Conservation (phyloP, 441 rosid species). For the Eutrema salsugineum region DNA sequence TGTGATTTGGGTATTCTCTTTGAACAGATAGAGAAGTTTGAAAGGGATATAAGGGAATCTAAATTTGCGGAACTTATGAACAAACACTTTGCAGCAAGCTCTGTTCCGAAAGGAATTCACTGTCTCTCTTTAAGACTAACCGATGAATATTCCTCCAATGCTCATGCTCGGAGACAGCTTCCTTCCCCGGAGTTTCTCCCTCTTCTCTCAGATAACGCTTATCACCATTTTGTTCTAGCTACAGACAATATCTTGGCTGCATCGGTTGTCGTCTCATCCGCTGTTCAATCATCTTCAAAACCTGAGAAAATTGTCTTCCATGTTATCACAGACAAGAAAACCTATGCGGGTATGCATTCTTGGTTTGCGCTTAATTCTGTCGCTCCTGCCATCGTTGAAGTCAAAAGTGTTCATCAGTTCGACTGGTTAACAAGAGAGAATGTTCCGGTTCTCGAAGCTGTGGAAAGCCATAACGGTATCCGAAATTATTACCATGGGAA, state of each 20-base stretch:
- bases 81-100: conserved; percentile 96
- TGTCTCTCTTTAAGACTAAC: conserved; percentile 88
- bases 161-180: conserved; percentile 91
- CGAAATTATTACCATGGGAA: conserved; percentile 91
- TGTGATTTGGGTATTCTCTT: not conserved
- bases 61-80: conserved; percentile 87
- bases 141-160: conserved; percentile 94
- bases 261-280: conserved; percentile 86
- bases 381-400: conserved; percentile 86
- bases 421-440: conserved; percentile 96
- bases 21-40: conserved; percentile 80
- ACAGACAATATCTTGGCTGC: conserved; percentile 97
- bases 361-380: conserved; percentile 90
- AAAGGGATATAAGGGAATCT: conserved; percentile 81
- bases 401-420: conserved; percentile 93
- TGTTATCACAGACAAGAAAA: conserved; percentile 94
- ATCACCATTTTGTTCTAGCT: conserved; percentile 75
- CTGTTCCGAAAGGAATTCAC: conserved; percentile 90
- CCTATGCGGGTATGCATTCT: conserved; percentile 97
- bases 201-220: conserved; percentile 79
- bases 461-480: conserved; percentile 71
- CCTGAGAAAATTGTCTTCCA: conserved; percentile 93
- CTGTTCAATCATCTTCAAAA: conserved; percentile 66
- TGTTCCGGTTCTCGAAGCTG: conserved; percentile 95
- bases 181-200: conserved; percentile 96